Evolutionary conservation across 2,329 filamentous ascomycete genomes (phyloP).

Genomic region (Nigrospora oryzae): DNA sequence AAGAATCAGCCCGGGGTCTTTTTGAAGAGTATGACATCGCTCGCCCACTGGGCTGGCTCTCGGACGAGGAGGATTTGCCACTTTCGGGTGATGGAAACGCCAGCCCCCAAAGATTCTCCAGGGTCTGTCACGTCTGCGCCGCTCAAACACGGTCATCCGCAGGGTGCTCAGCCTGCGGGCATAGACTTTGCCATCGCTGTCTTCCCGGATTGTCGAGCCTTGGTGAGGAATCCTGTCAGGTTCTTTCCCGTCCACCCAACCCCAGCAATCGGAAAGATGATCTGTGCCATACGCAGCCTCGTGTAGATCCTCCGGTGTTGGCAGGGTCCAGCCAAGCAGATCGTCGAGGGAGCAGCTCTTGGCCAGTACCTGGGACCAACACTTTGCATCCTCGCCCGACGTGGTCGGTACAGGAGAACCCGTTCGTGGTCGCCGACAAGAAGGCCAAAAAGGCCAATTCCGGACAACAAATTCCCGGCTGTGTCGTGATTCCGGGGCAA

Average conservation of each 20-base stretch:
- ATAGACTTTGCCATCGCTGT: constrained; percentile 41
- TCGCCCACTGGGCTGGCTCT: constrained; percentile 36
- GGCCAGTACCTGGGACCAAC: not conserved
- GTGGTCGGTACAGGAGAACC: constrained; percentile 10
- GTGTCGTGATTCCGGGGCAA: no score
- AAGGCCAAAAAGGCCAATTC: not conserved
- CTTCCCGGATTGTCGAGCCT: constrained; percentile 22
- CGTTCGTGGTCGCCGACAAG: constrained; percentile 15
- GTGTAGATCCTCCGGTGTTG: no score
- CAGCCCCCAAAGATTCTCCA: constrained; percentile 17
- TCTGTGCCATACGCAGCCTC: no score
- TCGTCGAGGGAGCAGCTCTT: no score
- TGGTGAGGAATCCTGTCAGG: constrained; percentile 9
- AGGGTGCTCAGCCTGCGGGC: constrained; percentile 39
- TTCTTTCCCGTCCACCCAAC: constrained; percentile 11
- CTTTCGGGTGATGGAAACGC: constrained; percentile 22
- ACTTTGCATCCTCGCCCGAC: not conserved
- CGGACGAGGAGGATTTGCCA: constrained; percentile 26
- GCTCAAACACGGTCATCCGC: constrained; percentile 26
- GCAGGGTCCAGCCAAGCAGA: no score
- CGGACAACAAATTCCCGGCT: no score
- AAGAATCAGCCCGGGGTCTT: constrained; percentile 34
- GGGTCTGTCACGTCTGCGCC: constrained; percentile 42
- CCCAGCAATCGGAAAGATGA: no score
- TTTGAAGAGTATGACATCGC: constrained; percentile 38